Evolutionary conservation across 208 protist species (phyloP).

Genomic region (Acanthamoeba culbertsoni): DNA sequence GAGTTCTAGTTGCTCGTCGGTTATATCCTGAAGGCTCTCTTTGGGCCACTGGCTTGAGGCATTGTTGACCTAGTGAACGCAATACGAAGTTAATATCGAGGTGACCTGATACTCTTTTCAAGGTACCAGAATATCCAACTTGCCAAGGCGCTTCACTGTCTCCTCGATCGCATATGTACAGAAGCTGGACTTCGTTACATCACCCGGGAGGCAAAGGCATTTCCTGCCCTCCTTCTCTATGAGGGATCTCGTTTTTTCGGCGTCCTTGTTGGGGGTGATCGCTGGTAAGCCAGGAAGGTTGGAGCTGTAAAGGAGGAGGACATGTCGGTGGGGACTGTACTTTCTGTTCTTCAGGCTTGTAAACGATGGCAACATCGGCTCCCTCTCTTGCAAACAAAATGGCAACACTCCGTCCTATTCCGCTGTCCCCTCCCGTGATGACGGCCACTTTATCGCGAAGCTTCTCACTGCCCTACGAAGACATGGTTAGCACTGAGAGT

Average conservation of each 20-base stretch:
- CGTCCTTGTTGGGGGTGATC: slow-evolving; percentile 60
- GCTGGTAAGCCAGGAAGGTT: neutral
- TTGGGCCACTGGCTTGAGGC: slow-evolving; percentile 50
- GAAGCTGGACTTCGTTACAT: slow-evolving; percentile 64
- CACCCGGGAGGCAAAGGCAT: slow-evolving; percentile 62
- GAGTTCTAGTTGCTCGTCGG: slow-evolving; percentile 69
- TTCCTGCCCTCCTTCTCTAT: slow-evolving; percentile 71
- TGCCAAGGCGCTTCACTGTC: slow-evolving; percentile 61
- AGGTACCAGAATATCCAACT: slow-evolving; percentile 60
- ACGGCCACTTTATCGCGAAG: slow-evolving; percentile 63
- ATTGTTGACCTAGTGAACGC: slow-evolving; percentile 69
- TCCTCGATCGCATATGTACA: slow-evolving; percentile 67
- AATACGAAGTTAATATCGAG: neutral
- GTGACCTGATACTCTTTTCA: neutral
- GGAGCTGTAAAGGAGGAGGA: too few species aligned
- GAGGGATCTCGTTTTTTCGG: slow-evolving; percentile 66
- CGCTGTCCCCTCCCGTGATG: slow-evolving; percentile 78
- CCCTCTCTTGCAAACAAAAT: slow-evolving; percentile 77
- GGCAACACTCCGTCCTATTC: slow-evolving; percentile 74
- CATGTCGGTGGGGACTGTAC: neutral
- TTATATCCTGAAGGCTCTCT: slow-evolving; percentile 69
- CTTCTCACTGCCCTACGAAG: slow-evolving; percentile 24
- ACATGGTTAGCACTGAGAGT: neutral
- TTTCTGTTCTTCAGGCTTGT: slow-evolving; percentile 60
- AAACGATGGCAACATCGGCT: slow-evolving; percentile 74